Evolutionary conservation across 139 green algal species (phyloP).

Genomic region (Spirogloea muscicola): DNA sequence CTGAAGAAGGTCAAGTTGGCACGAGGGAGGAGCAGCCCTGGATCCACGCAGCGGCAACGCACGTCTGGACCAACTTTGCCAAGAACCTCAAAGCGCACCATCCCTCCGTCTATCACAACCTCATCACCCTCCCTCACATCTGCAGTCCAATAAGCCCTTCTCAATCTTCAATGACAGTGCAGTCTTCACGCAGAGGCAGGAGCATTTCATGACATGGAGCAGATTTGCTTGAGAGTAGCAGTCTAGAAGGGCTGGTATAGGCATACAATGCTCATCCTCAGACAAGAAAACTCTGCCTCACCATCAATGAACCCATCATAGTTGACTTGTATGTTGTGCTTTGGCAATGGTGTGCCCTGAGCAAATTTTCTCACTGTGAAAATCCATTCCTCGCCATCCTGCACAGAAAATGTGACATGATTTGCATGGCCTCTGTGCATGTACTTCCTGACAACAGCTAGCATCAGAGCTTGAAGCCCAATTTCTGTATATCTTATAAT

Average conservation of each 20-base stretch:
- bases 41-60: constrained; percentile 59
- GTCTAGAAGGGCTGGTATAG: too few species aligned
- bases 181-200: too few species aligned
- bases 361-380: constrained; percentile 65
- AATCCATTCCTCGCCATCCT: constrained; percentile 51
- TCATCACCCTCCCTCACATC: constrained; percentile 63
- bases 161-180: too few species aligned
- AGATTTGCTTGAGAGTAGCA: too few species aligned
- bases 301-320: constrained; percentile 77
- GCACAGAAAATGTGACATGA: too few species aligned
- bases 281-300: too few species aligned
- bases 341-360: constrained; percentile 10
- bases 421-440: too few species aligned
- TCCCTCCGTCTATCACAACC: constrained; percentile 82
- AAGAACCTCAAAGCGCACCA: constrained; percentile 74
- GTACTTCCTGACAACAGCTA: too few species aligned
- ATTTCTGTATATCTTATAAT: too few species aligned
- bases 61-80: constrained; percentile 72
- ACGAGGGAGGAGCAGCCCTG: constrained; percentile 73
- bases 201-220: background rate
- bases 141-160: too few species aligned
- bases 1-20: constrained; percentile 69
- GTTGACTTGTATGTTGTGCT: constrained; percentile 58
- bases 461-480: too few species aligned
- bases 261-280: too few species aligned